Conservation (phyloP, 441 rosid species). For the Bocquillonia castaneifolia region DNA sequence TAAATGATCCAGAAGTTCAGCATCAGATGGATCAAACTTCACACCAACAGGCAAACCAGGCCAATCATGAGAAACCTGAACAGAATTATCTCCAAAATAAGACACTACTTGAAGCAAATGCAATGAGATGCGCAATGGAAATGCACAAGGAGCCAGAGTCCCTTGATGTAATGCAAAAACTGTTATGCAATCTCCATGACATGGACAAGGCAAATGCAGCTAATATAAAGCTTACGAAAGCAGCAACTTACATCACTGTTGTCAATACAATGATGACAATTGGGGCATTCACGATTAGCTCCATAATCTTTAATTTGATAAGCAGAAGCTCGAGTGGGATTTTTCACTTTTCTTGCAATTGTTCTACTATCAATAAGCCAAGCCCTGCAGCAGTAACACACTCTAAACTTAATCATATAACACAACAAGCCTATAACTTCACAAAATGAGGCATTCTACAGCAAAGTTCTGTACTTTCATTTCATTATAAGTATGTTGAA, state of each 20-base stretch:
- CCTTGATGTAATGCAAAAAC: neutral
- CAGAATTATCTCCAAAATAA: neutral
- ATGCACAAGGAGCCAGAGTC: neutral
- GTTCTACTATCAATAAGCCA: constrained; percentile 74
- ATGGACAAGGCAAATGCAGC: constrained; percentile 1
- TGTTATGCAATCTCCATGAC: neutral
- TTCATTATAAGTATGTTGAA: neutral
- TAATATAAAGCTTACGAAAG: neutral
- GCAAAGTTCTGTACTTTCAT: neutral
- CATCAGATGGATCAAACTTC: constrained; percentile 91
- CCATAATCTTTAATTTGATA: constrained; percentile 55
- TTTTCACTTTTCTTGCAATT: constrained; percentile 68
- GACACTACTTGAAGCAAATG: neutral
- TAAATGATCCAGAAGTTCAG: constrained; percentile 58
- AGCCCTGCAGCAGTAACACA: constrained; percentile 41
- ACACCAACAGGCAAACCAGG: constrained; percentile 92
- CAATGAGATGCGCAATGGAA: neutral
- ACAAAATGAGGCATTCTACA: neutral
- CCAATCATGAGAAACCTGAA: constrained; percentile 64
- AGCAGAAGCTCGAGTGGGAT: constrained; percentile 45
- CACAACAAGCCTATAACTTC: neutral
- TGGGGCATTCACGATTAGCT: constrained; percentile 67
- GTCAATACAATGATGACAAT: constrained; percentile 57
- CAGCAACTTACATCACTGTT: constrained; percentile 68
- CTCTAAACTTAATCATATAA: neutral